phyloP scores from a whole-genome alignment of 805 yeast species.

The Saccharomycopsis olivae region DNA sequence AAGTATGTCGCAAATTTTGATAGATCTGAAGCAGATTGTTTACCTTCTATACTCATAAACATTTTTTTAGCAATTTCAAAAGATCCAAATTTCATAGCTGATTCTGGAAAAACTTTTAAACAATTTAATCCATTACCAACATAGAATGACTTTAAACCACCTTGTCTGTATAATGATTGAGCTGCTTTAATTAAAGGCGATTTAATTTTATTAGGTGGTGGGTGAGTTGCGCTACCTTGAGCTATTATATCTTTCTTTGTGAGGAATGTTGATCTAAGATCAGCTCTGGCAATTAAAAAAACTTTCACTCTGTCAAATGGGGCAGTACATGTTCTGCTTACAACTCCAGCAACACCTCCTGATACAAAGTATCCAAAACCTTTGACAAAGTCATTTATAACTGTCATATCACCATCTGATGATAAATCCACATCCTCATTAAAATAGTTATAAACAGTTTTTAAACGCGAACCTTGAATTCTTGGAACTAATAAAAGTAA shows the following conservation, averaged over 20 bases:
- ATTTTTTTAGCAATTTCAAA: slow-evolving; percentile 79
- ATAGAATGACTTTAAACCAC: slow-evolving; percentile 80
- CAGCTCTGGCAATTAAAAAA: slow-evolving; percentile 84
- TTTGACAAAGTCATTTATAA: slow-evolving; percentile 64
- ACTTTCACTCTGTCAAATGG: slow-evolving; percentile 95
- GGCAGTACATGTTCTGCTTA: slow-evolving; percentile 92
- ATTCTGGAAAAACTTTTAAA: slow-evolving; percentile 91
- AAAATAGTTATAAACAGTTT: slow-evolving; percentile 73
- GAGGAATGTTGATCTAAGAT: slow-evolving; percentile 57
- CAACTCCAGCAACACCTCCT: slow-evolving; percentile 93
- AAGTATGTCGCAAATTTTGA: slow-evolving; percentile 73
- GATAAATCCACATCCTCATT: slow-evolving; percentile 74
- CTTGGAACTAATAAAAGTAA: slow-evolving; percentile 78
- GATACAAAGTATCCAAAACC: slow-evolving; percentile 89
- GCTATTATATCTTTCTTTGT: slow-evolving; percentile 44
- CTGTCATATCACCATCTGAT: slow-evolving; percentile 86
- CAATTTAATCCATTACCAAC: slow-evolving; percentile 93
- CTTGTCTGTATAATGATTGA: slow-evolving; percentile 70
- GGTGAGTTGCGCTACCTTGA: slow-evolving; percentile 29
- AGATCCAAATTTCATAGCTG: slow-evolving; percentile 94
- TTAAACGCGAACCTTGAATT: slow-evolving; percentile 60
- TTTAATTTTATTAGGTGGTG: slow-evolving; percentile 36
- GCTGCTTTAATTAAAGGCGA: slow-evolving; percentile 79
- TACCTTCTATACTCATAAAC: slow-evolving; percentile 68
- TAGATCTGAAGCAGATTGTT: slow-evolving; percentile 53